Evolutionary conservation across 305 asterid genomes (phyloP), one percentile per base, ranked within the genome.

Genomic region (Fraxinus floribunda): DNA sequence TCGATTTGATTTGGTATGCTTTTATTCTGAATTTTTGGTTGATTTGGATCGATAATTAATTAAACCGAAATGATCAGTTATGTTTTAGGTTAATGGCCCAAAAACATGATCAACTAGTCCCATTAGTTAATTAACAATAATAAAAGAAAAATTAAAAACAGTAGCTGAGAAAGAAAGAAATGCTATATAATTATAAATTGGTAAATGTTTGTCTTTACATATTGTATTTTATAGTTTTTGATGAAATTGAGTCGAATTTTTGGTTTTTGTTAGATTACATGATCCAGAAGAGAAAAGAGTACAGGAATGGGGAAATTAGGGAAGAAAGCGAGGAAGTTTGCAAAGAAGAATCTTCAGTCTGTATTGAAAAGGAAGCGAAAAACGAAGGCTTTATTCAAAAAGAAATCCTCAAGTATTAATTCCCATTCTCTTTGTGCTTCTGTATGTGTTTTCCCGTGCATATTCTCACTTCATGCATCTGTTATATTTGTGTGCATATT

Each of bases 241-340:
- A 18, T 57, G 68, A 57, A 57, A 57, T 18, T n/a, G 66, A 55
- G 32, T 7, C 5, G 72, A 62, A 0, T 11, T 70, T 30, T 26
- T 68, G 36, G 75, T 26, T 3, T 30, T 29, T 30, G 75, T 11
- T 70, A 70, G 22, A 70, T 70, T 30, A 3, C 5, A 5, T 30
- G 0, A 30, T 10, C 73, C 36, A 0, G 73, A 66, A 66, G 41
- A 29, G 75, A 72, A 32, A 3, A 82, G n/a, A 70, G 66, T 13
- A 76, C 78, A 49, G 38, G 62, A 71, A 93, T 94, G 97, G 97
- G 93, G 80, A 96, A 96, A 87, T 90, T 96, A 13, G 98, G 99
- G 80, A 94, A 92, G 92, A 96, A 94, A 85, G 98, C 98, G 30
- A 88, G 99, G 85, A 96, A 96, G 80, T 96, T 94, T 60, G 98